Evolutionary conservation across 441 rosid genomes (phyloP).

Genomic region (Theobroma grandiflorum): DNA sequence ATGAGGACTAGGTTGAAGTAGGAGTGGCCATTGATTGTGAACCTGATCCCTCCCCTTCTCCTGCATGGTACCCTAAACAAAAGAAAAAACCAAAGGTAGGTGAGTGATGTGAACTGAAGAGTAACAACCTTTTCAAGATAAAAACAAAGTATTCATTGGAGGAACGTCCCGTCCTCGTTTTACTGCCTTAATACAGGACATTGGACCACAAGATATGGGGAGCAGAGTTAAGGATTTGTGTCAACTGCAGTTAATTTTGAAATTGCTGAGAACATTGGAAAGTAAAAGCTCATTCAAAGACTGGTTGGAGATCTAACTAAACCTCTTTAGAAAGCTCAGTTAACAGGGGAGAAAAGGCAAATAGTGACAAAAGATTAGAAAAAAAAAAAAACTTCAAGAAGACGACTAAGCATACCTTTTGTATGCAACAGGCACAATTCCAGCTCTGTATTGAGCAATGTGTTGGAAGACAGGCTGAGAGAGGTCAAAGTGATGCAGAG

Average conservation of each 20-base stretch:
- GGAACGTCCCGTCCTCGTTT: not conserved
- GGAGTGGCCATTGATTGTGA: constrained; percentile 77
- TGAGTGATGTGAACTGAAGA: not conserved
- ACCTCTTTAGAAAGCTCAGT: not conserved
- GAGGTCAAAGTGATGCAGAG: constrained; percentile 75
- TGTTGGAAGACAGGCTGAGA: constrained; percentile 78
- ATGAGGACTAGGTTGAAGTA: constrained; percentile 76
- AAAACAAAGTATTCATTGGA: not conserved
- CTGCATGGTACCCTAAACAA: constrained; percentile 65
- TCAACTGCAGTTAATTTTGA: not conserved
- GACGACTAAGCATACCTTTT: constrained; percentile 49
- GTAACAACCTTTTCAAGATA: not conserved
- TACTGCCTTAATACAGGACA: not conserved
- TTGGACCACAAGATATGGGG: not conserved
- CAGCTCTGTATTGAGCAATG: constrained; percentile 77
- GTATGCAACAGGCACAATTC: constrained; percentile 74
- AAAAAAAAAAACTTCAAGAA: not conserved
- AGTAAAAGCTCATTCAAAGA: not conserved
- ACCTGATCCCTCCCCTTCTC: constrained; percentile 75
- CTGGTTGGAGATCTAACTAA: not conserved
- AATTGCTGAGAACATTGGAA: not conserved
- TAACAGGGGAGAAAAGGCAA: not conserved
- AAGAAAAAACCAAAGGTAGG: not conserved
- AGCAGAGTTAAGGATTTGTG: not conserved
- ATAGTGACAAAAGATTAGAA: not conserved